A percentile compares a stretch with the other conserved stretches of the same genome.
Conservation (phyloP, 345 rosid genomes). For the Pseudoturritis turrita region DNA sequence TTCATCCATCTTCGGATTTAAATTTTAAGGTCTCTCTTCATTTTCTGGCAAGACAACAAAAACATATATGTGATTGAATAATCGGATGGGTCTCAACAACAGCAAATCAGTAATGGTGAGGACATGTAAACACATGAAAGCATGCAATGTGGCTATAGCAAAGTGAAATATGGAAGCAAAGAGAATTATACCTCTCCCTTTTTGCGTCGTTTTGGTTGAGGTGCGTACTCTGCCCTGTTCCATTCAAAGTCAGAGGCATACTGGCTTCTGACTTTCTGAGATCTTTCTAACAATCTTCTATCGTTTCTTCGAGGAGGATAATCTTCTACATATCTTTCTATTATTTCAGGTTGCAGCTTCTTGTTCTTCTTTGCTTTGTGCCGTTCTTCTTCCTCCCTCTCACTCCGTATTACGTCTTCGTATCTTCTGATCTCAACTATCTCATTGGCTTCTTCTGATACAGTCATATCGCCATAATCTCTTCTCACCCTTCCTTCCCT, state of each 20-base stretch:
- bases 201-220: slow-evolving; percentile 81
- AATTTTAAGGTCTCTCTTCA: background rate
- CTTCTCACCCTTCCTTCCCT: slow-evolving; percentile 52
- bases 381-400: slow-evolving; percentile 77
- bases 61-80: background rate
- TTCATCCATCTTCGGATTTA: background rate
- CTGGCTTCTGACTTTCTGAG: slow-evolving; percentile 54
- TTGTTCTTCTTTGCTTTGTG: slow-evolving; percentile 71
- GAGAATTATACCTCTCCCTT: slow-evolving; percentile 72
- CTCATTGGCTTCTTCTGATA: slow-evolving; percentile 56
- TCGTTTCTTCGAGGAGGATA: slow-evolving; percentile 58
- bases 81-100: background rate
- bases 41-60: background rate
- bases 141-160: background rate
- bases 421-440: slow-evolving; percentile 64
- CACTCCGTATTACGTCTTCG: slow-evolving; percentile 65
- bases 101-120: no score
- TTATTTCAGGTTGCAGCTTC: slow-evolving; percentile 47
- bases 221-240: slow-evolving; percentile 46
- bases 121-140: no score
- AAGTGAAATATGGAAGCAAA: background rate
- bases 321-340: slow-evolving; percentile 42
- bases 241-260: slow-evolving; percentile 46
- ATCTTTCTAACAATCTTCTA: slow-evolving; percentile 60
- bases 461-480: slow-evolving; percentile 28